Percentiles rank a stretch among this genome's conserved stretches.
These are phyloP conservation scores for Saccharomycopsis hybrid DNA, from an alignment of 1,139 yeast genomes.

Conservation along the genomic window DNA sequence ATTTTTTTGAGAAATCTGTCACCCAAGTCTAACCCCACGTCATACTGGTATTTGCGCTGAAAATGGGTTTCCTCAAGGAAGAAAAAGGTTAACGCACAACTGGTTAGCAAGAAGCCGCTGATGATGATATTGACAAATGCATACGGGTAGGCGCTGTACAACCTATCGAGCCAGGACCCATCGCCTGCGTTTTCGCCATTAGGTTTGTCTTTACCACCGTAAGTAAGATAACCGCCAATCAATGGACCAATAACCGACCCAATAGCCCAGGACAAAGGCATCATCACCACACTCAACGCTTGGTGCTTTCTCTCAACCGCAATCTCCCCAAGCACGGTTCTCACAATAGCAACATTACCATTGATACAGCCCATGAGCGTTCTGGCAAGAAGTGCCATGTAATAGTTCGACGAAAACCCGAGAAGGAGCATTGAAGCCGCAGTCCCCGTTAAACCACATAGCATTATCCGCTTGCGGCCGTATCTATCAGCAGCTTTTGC, in stretches of 20 bases:
- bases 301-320: conserved; percentile 52
- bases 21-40: conserved; percentile 52
- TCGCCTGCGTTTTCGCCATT: not conserved
- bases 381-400: conserved; percentile 47
- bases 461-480: conserved; percentile 54
- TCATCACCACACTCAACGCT: conserved; percentile 51
- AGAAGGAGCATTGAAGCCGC: conserved; percentile 41
- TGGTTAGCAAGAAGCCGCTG: conserved; percentile 34
- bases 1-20: conserved; percentile 35
- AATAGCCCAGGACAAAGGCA: conserved; percentile 53
- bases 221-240: conserved; percentile 37
- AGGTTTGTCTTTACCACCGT: too few species aligned
- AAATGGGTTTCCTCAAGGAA: conserved; percentile 60
- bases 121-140: conserved; percentile 56
- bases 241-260: conserved; percentile 58
- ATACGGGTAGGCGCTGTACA: conserved; percentile 41
- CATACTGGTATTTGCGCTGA: conserved; percentile 36
- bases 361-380: conserved; percentile 51
- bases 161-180: conserved; percentile 22
- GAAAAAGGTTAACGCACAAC: conserved; percentile 38
- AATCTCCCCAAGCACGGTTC: conserved; percentile 57
- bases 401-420: conserved; percentile 47
- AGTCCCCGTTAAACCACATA: conserved; percentile 47
- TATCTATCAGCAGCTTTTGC: conserved; percentile 46
- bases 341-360: conserved; percentile 55